phyloP scores from a whole-genome alignment of 768 basidiomycete species.

The Pleurotus djamor region DNA sequence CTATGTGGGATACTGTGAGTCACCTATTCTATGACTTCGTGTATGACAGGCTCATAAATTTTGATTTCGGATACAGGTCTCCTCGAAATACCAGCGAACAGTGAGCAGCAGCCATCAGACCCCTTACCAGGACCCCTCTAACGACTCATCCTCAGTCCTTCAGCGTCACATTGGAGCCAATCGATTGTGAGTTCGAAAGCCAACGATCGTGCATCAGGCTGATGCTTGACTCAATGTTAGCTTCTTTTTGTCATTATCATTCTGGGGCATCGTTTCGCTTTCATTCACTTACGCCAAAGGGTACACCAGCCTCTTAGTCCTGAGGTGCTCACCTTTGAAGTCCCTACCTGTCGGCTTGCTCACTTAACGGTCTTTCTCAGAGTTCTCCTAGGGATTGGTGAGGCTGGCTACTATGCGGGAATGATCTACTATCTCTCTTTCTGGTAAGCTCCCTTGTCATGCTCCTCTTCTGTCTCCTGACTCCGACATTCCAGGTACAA shows the following conservation, averaged over 20 bases:
- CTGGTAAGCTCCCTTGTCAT: constrained; percentile 33
- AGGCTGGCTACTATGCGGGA: constrained; percentile 58
- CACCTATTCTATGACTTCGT: background rate
- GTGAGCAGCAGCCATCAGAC: constrained; percentile 18
- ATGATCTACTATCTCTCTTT: constrained; percentile 63
- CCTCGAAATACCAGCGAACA: constrained; percentile 57
- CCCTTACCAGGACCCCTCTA: background rate
- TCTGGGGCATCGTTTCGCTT: constrained; percentile 52
- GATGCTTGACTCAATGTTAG: constrained; percentile 20
- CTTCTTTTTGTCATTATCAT: constrained; percentile 51
- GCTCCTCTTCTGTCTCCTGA: background rate
- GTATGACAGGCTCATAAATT: background rate
- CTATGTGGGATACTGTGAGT: constrained; percentile 57
- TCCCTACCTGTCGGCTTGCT: background rate
- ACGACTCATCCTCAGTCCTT: constrained; percentile 32
- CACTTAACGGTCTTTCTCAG: constrained; percentile 20
- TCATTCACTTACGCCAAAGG: constrained; percentile 56
- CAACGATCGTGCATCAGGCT: background rate
- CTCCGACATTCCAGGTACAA: background rate
- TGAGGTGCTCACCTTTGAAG: constrained; percentile 31
- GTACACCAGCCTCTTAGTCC: constrained; percentile 42
- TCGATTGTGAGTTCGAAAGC: constrained; percentile 37
- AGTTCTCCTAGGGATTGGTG: constrained; percentile 59
- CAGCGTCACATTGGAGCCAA: constrained; percentile 59
- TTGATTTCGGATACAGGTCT: constrained; percentile 30